phyloP scores from a whole-genome alignment of 2,329 filamentous ascomycete genomes.

The Microdochium paspali region DNA sequence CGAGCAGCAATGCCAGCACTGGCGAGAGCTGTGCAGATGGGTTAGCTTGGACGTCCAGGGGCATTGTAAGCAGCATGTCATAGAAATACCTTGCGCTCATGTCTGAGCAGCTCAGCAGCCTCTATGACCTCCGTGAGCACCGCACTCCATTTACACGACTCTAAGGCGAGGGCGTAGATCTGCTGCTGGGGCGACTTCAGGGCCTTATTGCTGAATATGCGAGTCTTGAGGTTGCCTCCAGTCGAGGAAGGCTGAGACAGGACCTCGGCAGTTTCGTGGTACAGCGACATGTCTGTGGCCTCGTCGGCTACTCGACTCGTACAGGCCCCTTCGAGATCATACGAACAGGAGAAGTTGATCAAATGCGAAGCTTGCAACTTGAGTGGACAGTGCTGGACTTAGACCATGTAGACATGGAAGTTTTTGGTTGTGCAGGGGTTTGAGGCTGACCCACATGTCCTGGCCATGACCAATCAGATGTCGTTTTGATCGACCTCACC shows the following conservation, averaged over 20 bases:
- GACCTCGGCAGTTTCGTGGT: conserved; percentile 79
- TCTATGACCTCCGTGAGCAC: conserved; percentile 88
- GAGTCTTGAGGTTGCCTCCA: conserved; percentile 79
- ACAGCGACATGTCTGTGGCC: conserved; percentile 66
- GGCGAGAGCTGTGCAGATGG: conserved; percentile 58
- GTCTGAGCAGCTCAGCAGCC: conserved; percentile 60
- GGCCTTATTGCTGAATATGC: conserved; percentile 66
- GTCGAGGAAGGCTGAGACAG: conserved; percentile 53
- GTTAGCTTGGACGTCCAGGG: conserved; percentile 19
- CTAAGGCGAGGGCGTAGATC: conserved; percentile 77
- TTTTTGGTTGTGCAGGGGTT: no score
- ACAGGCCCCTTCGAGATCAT: no score
- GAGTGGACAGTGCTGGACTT: no score
- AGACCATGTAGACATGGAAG: no score
- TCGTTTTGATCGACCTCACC: no score
- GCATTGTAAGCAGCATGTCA: conserved; percentile 1
- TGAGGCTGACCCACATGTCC: no score
- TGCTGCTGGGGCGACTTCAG: conserved; percentile 72
- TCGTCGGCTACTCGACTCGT: no score
- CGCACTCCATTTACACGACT: conserved; percentile 83
- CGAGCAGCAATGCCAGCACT: conserved; percentile 67
- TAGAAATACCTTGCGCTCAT: conserved; percentile 72
- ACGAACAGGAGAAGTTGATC: no score
- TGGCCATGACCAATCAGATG: no score
- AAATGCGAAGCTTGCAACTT: no score